These are phyloP conservation scores for Lichtheimia corymbifera DNA, from an alignment of 371 early-diverging fungal genomes.

Conservation along the genomic window DNA sequence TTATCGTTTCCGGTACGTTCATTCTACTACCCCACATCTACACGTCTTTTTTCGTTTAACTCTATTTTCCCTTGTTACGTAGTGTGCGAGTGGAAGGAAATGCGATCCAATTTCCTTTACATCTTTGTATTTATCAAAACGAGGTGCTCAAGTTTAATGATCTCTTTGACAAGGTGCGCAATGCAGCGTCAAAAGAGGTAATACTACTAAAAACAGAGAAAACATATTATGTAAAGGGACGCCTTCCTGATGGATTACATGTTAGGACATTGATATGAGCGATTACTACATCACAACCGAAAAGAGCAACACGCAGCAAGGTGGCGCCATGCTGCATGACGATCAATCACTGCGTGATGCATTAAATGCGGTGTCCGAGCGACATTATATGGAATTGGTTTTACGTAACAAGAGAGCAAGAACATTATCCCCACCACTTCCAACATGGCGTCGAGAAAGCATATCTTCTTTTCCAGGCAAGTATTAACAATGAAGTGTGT, in stretches of 20 bases:
- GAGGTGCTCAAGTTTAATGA: conserved; percentile 37
- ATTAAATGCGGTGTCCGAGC: conserved; percentile 21
- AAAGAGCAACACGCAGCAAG: conserved; percentile 1
- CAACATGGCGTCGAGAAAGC: conserved; percentile 13
- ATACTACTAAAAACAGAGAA: no score
- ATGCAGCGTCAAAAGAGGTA: conserved; percentile 22
- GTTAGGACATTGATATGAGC: conserved; percentile 28
- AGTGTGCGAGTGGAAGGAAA: conserved; percentile 40
- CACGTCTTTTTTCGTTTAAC: no score
- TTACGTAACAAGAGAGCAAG: conserved; percentile 29
- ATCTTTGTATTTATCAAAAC: conserved; percentile 34
- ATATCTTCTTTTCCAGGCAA: conserved; percentile 10
- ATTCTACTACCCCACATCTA: no score
- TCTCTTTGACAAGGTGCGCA: conserved; percentile 32
- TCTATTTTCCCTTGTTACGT: no score
- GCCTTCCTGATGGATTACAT: no score
- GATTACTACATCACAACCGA: conserved; percentile 25
- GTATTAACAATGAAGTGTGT: no score
- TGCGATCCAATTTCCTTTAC: conserved; percentile 28
- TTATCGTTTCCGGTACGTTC: conserved; percentile 27
- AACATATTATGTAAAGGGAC: no score
- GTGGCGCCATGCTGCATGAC: conserved; percentile 23
- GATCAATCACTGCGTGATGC: conserved; percentile 31
- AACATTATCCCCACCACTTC: conserved; percentile 8
- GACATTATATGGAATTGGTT: conserved; percentile 32